Evolutionary conservation across 257 asterid genomes (phyloP).

Genomic region (Primulina eburnea): DNA sequence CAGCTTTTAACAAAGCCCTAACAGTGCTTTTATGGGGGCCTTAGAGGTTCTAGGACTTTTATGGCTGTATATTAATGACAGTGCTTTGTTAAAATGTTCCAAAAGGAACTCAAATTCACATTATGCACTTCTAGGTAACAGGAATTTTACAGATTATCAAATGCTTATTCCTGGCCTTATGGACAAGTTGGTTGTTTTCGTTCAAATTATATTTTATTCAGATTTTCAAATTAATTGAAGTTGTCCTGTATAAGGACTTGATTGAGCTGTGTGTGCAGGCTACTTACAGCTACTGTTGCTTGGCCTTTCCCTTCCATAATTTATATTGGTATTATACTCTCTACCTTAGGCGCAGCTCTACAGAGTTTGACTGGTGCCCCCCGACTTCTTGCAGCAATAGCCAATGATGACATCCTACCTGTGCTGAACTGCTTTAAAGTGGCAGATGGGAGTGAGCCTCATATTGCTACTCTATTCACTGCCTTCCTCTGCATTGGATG

Average conservation of each 20-base stretch:
- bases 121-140: no score
- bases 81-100: no score
- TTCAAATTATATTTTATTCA: background rate
- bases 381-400: constrained; percentile 97
- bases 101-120: no score
- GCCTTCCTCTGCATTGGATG: constrained; percentile 93
- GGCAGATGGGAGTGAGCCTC: constrained; percentile 88
- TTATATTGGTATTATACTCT: constrained; percentile 88
- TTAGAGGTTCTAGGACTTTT: no score
- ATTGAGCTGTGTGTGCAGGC: constrained; percentile 60
- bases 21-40: no score
- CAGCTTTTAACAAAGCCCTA: no score
- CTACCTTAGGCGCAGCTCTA: constrained; percentile 98
- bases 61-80: no score
- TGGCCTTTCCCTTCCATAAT: constrained; percentile 94
- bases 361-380: constrained; percentile 99
- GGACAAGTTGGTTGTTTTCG: no score
- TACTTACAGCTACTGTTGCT: constrained; percentile 94
- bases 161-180: no score
- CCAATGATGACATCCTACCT: constrained; percentile 95
- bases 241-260: constrained; percentile 26
- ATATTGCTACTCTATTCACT: constrained; percentile 84
- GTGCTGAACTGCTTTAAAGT: constrained; percentile 93
- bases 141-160: no score
- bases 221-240: background rate